Base-by-base conservation (phyloP, 805 yeast genomes). In the Limtongozyma cylindracea region DNA sequence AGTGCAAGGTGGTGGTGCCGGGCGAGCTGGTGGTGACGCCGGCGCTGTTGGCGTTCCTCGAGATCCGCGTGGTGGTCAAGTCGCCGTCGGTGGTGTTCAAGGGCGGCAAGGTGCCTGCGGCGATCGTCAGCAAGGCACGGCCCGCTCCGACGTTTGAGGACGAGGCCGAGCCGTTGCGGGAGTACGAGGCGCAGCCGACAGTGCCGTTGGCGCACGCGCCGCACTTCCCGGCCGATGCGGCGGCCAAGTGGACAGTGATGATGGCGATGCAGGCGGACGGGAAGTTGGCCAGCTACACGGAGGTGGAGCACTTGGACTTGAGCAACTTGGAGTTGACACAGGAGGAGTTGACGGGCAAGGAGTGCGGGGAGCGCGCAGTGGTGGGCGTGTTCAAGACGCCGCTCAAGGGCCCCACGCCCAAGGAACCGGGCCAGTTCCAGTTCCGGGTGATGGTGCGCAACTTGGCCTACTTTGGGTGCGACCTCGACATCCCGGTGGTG, bases 391-490 rank as follows among this genome's bases (percentile, higher is more conserved):
- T 76, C 37, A 78, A 74, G 38, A 53, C 82, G 25, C 76, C 70
- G 32, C 41, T 82, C 21, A 44, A 69, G 6, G 55, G 65, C 21
- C 80, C 91, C 20, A 65, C 91, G 10, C 95, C 96, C n/a, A 57
- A 56, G 11, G 56, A 56, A 25, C 47, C 49, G 10, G 92, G 91
- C 19, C 50, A 47, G 19, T 62, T 47, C 37, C 67, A 62, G 30
- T 76, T 76, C 53, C 60, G 80, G 45, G 49, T 82, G 10, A 46
- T 67, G 12, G 42, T 84, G 37, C 64, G 66, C 37, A 69, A 73
- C 24, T 58, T 73, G 23, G 66, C 73, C 20, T 82, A 77, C 41
- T 77, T 76, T 40, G 92, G 93, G 5, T 46, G 62, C 11, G 95
- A 84, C 39, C 40, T 77, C 12, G 77, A 70, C 30, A 57, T 69